Percentiles rank a stretch among this genome's conserved stretches.
Evolutionary conservation across 2,329 filamentous ascomycete genomes (phyloP).

Genomic region (Trichoderma endophyticum): DNA sequence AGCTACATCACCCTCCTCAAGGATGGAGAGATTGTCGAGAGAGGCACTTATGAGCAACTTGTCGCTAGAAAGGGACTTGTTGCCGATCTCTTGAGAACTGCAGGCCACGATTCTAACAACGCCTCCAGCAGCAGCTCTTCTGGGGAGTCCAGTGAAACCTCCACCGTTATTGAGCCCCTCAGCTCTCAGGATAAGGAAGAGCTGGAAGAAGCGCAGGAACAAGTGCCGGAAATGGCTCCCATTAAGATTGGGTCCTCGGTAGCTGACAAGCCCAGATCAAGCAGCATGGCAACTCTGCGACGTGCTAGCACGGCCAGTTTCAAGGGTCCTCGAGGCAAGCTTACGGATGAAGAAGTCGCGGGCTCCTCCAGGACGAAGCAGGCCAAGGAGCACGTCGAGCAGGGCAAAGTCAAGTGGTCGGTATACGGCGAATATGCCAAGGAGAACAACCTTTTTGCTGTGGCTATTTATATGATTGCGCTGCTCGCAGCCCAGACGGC

Average conservation of each 20-base stretch:
- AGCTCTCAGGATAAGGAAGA: conserved; percentile 58
- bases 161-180: conserved; percentile 52
- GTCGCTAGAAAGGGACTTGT: conserved; percentile 93
- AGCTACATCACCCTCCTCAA: conserved; percentile 84
- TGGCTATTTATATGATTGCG: conserved; percentile 72
- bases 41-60: conserved; percentile 85
- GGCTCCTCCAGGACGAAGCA: conserved; percentile 74
- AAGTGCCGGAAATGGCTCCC: conserved; percentile 69
- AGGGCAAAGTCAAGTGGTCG: conserved; percentile 95
- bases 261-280: conserved; percentile 54
- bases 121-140: conserved; percentile 47
- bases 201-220: conserved; percentile 75
- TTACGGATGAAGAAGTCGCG: conserved; percentile 77
- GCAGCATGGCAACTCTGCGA: conserved; percentile 77
- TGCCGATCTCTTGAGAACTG: conserved; percentile 75
- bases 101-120: conserved; percentile 54
- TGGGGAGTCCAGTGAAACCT: conserved; percentile 50
- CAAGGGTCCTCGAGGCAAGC: conserved; percentile 77
- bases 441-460: conserved; percentile 84
- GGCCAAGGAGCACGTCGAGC: conserved; percentile 81
- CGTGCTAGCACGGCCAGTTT: conserved; percentile 91
- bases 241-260: conserved; percentile 57
- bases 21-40: conserved; percentile 79
- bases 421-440: conserved; percentile 95
- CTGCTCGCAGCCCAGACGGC: conserved; percentile 77